A percentile compares a stretch with the other conserved stretches of the same genome.
Evolutionary conservation across 2,329 filamentous ascomycete genomes (phyloP).

Genomic region (Epichloe typhina): DNA sequence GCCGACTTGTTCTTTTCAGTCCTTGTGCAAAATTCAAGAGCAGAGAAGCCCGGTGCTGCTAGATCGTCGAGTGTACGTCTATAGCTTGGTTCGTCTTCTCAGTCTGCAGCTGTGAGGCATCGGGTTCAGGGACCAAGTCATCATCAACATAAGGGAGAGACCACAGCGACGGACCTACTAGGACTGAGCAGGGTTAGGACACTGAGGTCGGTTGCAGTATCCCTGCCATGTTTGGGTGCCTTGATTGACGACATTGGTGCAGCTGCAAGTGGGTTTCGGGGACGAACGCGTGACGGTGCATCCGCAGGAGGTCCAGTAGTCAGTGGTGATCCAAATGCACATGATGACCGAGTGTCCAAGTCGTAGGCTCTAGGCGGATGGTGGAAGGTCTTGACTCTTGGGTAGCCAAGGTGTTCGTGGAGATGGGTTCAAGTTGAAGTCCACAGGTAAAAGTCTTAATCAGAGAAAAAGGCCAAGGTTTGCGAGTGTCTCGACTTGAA

Average conservation of each 20-base stretch:
- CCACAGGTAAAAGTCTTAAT: conserved; percentile 1
- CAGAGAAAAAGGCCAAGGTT: neutral
- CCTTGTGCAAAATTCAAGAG: neutral
- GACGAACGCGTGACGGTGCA: conserved; percentile 13
- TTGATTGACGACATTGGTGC: conserved; percentile 15
- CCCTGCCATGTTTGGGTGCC: conserved; percentile 19
- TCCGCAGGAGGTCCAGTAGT: conserved; percentile 20
- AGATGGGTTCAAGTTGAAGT: neutral
- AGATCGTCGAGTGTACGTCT: conserved; percentile 9
- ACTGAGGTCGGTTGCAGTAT: conserved; percentile 17
- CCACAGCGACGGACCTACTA: neutral
- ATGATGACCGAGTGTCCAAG: conserved; percentile 12
- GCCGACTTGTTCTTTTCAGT: neutral
- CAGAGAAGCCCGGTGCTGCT: neutral
- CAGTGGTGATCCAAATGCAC: conserved; percentile 21
- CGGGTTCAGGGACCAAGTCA: neutral
- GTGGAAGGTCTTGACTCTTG: neutral
- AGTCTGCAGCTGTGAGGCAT: neutral
- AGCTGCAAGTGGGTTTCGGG: conserved; percentile 18
- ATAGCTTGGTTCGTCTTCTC: conserved; percentile 13
- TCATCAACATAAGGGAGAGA: neutral
- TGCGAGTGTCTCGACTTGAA: neutral
- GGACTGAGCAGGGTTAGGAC: conserved; percentile 17
- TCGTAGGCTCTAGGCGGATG: neutral
- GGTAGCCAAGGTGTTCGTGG: neutral